Base-by-base conservation (phyloP, 1,284 basidiomycete genomes). In the Cryptococcus wingfieldii region DNA sequence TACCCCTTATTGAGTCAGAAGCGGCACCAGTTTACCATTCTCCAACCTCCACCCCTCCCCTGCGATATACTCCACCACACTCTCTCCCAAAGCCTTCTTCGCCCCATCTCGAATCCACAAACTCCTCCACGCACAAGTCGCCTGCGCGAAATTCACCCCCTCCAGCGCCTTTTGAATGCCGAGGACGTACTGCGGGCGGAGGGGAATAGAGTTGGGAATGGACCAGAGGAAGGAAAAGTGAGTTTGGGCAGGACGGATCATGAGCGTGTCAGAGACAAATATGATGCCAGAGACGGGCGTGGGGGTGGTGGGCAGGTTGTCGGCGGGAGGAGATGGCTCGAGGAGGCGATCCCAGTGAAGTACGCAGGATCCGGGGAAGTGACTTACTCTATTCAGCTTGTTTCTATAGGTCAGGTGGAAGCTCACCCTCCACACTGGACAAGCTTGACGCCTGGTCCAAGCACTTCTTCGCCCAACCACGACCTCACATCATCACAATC, bases 341-440 rank as follows among this genome's bases (percentile, higher is more conserved):
- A 41, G 43, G 4, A 69, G 59, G 44, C 75, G 58, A 56, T 77
- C 72, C 76, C 76, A 77, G 56, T 72, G 55, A 5, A 77, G 61
- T 14, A 76, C 61, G 4, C 60, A 55, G 13, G 76, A 77, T 7
- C 76, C 76, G 14, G 69, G 65, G 41, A 77, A 77, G 57, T 77
- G 76, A 1, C 75, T 75, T 19, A 5, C 10, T 10, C 18, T 0
- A 42, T 34, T 37, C 12, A 28, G 37, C 44, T n/a, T 37, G 31
- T 23, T 50, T 8, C 38, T 2, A 34, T 31, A 31, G 39, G 31
- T 39, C 2, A 42, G 25, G 12, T 7, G 43, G 10, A 34, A 6
- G 62, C 74, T 60, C 55, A 76, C 75, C 75, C 76, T 49, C 74
- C 74, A 50, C 76, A 77, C 56, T 74, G 67, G 7, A 75, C 60